Evolutionary conservation across 805 yeast species (phyloP), one percentile per base, ranked within the genome.

Genomic region (Candida jianshihensis): DNA sequence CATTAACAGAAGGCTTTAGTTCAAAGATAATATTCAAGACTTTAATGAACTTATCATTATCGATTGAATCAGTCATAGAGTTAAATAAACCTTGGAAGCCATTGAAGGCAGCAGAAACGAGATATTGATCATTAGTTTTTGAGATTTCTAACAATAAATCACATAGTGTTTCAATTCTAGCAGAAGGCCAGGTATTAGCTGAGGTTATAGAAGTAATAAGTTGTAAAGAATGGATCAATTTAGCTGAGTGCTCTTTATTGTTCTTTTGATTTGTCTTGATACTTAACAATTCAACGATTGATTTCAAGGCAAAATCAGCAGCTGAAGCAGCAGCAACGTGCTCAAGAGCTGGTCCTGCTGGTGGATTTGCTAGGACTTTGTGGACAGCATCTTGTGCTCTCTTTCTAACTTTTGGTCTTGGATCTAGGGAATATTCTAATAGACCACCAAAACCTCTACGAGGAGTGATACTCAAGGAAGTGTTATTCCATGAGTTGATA

Each of bases 331-430:
- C 68, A 7, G 86, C 95, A 27, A 85, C 81, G 55, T 90, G 97
- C 28, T 75, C 81, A 5, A 79, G 70, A 12, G 79, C 69, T 8
- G 95, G 90, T 10, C 88, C 83, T 0, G 82, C 70, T 10, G 96
- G 94, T 9, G 79, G 77, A 42, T 71, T 71, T 3, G 62, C 46
- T 41, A 92, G 63, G 21, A 92, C 64, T 4, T 66, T 70, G 33
- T 70, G 62, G n/a, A 92, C 70, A 2, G 97, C 84, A 39, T 92
- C 98, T 51, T 80, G 82, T 2, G 97, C 95, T 66, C 97, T 81
- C 72, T 83, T 86, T 58, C 98, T 77, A 11, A 92, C 95, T 52
- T 92, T 92, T 26, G 98, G 98, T 55, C 97, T 75, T 31, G 83
- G 81, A 59, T 92, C 97, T 30, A 85, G 62, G 0, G 90, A 75